Evolutionary conservation across 2,329 filamentous ascomycete species (phyloP).

Genomic region (Aspergillus sp.): DNA sequence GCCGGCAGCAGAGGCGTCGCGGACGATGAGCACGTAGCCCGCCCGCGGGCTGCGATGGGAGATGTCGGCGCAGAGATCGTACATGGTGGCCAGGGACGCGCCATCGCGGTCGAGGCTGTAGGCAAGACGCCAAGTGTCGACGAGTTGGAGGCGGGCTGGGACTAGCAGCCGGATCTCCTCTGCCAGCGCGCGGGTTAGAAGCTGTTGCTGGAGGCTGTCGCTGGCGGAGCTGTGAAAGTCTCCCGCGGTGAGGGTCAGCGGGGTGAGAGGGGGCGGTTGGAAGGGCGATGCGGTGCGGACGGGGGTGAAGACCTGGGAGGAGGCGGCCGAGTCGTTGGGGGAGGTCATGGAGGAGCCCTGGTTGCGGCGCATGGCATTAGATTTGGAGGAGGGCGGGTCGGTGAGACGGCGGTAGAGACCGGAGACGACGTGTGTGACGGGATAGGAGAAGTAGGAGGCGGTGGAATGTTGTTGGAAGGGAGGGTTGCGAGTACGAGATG

Average conservation of each 20-base stretch:
- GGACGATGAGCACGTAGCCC: constrained; percentile 85
- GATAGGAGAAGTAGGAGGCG: constrained; percentile 49
- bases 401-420: constrained; percentile 67
- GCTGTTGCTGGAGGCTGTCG: constrained; percentile 51
- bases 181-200: constrained; percentile 72
- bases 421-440: constrained; percentile 54
- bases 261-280: constrained; percentile 83
- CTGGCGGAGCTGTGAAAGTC: background rate
- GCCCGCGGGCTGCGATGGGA: constrained; percentile 64
- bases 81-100: constrained; percentile 80
- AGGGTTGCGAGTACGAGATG: constrained; percentile 11
- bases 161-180: constrained; percentile 91
- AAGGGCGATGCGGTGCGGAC: constrained; percentile 71
- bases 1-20: constrained; percentile 56
- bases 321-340: constrained; percentile 47
- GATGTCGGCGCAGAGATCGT: constrained; percentile 70
- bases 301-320: constrained; percentile 38
- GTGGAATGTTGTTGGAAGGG: constrained; percentile 35
- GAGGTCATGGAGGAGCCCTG: constrained; percentile 15
- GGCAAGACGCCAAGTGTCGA: constrained; percentile 79
- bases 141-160: constrained; percentile 80
- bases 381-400: constrained; percentile 32
- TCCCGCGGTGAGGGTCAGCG: constrained; percentile 64
- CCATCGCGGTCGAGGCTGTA: constrained; percentile 94
- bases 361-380: constrained; percentile 18